These are phyloP conservation scores for Diospyros lotus DNA, from an alignment of 148 eudicot genomes.

Conservation along the genomic window DNA sequence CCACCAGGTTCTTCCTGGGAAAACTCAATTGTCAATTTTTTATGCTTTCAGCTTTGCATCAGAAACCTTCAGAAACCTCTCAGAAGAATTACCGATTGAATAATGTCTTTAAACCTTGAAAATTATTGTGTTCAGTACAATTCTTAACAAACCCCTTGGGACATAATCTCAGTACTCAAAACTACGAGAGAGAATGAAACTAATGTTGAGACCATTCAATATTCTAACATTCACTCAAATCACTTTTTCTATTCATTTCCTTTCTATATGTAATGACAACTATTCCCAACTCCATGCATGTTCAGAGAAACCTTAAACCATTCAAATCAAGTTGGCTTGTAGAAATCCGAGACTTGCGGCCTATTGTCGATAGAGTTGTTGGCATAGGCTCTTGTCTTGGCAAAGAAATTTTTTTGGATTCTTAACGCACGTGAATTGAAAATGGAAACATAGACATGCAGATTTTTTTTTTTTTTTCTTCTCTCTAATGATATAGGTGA, in stretches of 20 bases:
- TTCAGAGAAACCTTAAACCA: background rate
- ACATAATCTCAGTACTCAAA: background rate
- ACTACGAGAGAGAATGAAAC: too few species aligned
- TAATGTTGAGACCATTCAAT: background rate
- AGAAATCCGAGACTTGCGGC: too few species aligned
- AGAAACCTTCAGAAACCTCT: background rate
- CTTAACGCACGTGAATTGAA: too few species aligned
- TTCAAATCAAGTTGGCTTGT: too few species aligned
- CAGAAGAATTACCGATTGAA: background rate
- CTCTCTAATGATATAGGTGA: too few species aligned
- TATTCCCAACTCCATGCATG: background rate
- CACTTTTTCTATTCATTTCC: too few species aligned
- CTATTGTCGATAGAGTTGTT: too few species aligned
- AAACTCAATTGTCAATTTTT: constrained; percentile 2
- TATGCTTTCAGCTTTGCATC: constrained; percentile 1
- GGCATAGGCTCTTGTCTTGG: too few species aligned
- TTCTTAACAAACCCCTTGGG: background rate
- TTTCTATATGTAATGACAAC: background rate
- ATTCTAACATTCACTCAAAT: background rate
- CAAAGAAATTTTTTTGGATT: too few species aligned
- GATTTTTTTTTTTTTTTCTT: too few species aligned
- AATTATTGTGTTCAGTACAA: background rate
- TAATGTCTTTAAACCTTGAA: background rate
- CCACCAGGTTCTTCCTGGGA: constrained; percentile 98
- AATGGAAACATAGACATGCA: too few species aligned